Base-by-base conservation (phyloP, 768 basidiomycete species). In the Xerocomus brunneocitrinus region DNA sequence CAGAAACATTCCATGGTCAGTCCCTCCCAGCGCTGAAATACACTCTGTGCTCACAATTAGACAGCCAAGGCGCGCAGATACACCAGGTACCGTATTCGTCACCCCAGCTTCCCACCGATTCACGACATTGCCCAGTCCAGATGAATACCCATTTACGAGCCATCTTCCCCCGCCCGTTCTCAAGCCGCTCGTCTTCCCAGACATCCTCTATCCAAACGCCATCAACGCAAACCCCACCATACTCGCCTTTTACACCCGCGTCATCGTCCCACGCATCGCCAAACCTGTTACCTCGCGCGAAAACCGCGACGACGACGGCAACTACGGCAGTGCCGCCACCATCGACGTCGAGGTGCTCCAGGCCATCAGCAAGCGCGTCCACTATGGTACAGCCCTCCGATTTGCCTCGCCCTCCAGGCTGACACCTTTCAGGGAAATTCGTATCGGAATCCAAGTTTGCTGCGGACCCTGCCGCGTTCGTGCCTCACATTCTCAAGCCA, bases 401-500 rank as follows among this genome's bases (percentile, higher is more conserved):
- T 19, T 19, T 19, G 19, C 19, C 19, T 19, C 19, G 19, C 19
- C 19, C 19, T 19, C 19, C 19, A 19, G 19, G 19, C 19, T 32
- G 31, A 32, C 31, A 5, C 34, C 35, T 8, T 57, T 8, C 65
- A 99, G 95, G 97, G 53, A 98, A 98, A 78, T 99, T 99, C 68
- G 97, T 99, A 5, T 93, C 95, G 5, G 97, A 99, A 72, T 90
- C 91, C 27, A 99, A 99, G 68, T 99, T 99, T 75, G 67, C 79
- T n/a, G 79, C 83, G 30, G 76, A 90, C 56, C 95, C 97, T 19
- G 76, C 85, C 34, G 83, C 85, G 9, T 99, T 98, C 71, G 80
- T 99, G 52, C 94, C 95, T 0, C 93, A 95, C 71, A 99, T 99
- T 63, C 79, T 79, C 35, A 79, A 79, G 3, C 85, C 85, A 8